Evolutionary conservation across 1,284 basidiomycete species (phyloP), one percentile per base, ranked within the genome.

Genomic region (Trametes polyzona): DNA sequence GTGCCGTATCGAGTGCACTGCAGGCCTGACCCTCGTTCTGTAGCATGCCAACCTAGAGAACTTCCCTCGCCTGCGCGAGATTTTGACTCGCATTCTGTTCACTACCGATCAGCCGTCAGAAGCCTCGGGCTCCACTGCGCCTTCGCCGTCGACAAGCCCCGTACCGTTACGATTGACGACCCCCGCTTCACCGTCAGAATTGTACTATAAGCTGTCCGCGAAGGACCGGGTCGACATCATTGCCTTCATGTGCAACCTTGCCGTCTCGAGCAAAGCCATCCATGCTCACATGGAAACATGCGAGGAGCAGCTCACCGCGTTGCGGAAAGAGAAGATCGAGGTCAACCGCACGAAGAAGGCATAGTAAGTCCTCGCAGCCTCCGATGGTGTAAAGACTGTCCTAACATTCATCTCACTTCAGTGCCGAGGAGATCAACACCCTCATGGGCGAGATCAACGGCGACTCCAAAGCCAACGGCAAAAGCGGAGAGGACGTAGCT

Each of bases 321-420:
- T 97, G 48, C 79, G 96, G 62, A 99, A 99, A 76, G 94, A 96
- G 73, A 93, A 96, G 73, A 93, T 96, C 33, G 96, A 99, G 64
- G 85, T 96, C 50, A 96, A 95, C 72, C 82, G 96, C 59, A 81
- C 88, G 65, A 90, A 90, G 75, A 95, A 93, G 73, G 86, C 90
- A 69, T 81, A 88, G 93, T 95, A 71, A 76, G 93, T 84, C 27
- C 41, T 14, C 8, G 21, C 21, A 9, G 17, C 9, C 19, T 29
- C 10, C 59, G 27, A 65, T 50, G 57, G n/a, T 39, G 36, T 40
- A 37, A 9, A 47, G n/a, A 19, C 23, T 1, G 23, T 14, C 5
- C 19, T 47, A 2, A 47, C 17, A 6, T n/a, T n/a, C n/a, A n/a
- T 2, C 11, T n/a, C n/a, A 2, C 24, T 26, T 19, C 62, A 93